Percentiles rank a stretch among this genome's conserved stretches.
Conservation (phyloP, 305 asterid genomes). For the Lippia alba region DNA sequence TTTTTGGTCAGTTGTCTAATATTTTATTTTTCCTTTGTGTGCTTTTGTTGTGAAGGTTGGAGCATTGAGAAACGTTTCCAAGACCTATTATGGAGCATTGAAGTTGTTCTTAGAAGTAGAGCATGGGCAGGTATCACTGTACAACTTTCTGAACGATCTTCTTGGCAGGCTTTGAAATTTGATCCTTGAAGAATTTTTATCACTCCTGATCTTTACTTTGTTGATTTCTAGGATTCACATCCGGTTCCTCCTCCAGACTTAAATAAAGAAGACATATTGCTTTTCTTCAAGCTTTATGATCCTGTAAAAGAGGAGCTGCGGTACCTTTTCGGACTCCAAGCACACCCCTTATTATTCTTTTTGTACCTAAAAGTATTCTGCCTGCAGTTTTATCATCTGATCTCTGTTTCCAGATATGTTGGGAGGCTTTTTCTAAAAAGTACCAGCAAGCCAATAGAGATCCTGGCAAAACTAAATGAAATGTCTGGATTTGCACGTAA, state of each 20-base stretch:
- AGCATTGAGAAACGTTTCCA: slow-evolving; percentile 82
- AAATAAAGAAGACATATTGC: slow-evolving; percentile 57
- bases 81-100: slow-evolving; percentile 80
- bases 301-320: slow-evolving; percentile 66
- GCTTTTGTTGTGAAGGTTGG: slow-evolving; percentile 70
- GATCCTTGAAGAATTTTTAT: not conserved
- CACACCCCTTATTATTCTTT: not conserved
- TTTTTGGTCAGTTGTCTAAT: slow-evolving; percentile 4
- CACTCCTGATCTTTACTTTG: slow-evolving; percentile 15
- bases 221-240: slow-evolving; percentile 54
- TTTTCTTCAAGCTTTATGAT: slow-evolving; percentile 71
- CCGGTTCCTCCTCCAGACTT: slow-evolving; percentile 80
- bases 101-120: slow-evolving; percentile 88
- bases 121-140: slow-evolving; percentile 62
- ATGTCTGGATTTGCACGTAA: slow-evolving; percentile 91
- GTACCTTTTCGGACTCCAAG: not conserved
- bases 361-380: not conserved
- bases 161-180: slow-evolving; percentile 12
- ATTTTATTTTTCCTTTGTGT: too few relatives aligned
- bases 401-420: slow-evolving; percentile 59
- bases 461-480: slow-evolving; percentile 69
- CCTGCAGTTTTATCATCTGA: slow-evolving; percentile 41
- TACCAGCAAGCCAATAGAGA: slow-evolving; percentile 78
- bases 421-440: slow-evolving; percentile 88
- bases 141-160: slow-evolving; percentile 8